Evolutionary conservation across 176 grass and related monocot species (phyloP).

Genomic region (Triticum aestivum): IWGSC_CS_RefSeq_v2.1 NC_057806.1:618324657-618325156

Average conservation of each 20-base stretch:
- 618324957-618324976: not conserved
- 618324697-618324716: no score
- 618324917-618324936: not conserved
- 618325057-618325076: not conserved
- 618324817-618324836: not conserved
- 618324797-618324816: not conserved
- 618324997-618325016: not conserved
- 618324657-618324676: no score
- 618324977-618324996: not conserved
- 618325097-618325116: not conserved
- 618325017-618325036: not conserved
- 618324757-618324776: no score
- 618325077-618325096: not conserved
- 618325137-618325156: not conserved
- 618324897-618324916: not conserved
- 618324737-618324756: no score
- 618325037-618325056: not conserved
- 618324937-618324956: not conserved
- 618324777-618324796: not conserved
- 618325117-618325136: not conserved
- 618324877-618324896: not conserved
- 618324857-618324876: not conserved
- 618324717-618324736: no score
- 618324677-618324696: no score
- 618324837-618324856: not conserved